phyloP scores from a whole-genome alignment of 192 early-diverging fungal species.

The Martensiomyces pterosporus region DNA sequence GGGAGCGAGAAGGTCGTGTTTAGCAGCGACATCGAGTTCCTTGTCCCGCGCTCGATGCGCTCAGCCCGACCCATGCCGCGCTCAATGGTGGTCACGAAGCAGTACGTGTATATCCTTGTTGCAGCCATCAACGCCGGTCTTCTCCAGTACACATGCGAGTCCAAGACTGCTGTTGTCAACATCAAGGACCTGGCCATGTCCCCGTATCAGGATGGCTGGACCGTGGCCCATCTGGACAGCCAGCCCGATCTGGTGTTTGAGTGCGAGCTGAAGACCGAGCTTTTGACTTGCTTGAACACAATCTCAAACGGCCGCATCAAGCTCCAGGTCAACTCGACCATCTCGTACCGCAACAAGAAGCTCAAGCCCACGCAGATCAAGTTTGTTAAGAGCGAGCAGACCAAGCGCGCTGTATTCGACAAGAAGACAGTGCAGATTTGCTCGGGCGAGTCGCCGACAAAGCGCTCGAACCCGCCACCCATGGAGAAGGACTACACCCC shows the following conservation, averaged over 20 bases:
- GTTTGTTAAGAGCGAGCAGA: constrained; percentile 66
- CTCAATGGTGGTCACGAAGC: constrained; percentile 63
- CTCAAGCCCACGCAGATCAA: constrained; percentile 68
- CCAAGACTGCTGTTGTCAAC: constrained; percentile 52
- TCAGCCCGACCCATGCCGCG: constrained; percentile 70
- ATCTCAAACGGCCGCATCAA: constrained; percentile 56
- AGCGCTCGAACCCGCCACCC: constrained; percentile 29
- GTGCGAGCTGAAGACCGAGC: constrained; percentile 70
- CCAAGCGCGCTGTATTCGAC: constrained; percentile 52
- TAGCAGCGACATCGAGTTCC: constrained; percentile 54
- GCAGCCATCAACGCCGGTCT: constrained; percentile 53
- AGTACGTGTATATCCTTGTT: constrained; percentile 57
- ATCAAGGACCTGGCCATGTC: constrained; percentile 64
- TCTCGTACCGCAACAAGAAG: constrained; percentile 70
- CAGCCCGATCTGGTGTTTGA: constrained; percentile 61
- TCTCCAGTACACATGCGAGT: constrained; percentile 52
- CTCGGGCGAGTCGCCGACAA: constrained; percentile 61
- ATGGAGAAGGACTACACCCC: no score
- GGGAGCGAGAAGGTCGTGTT: constrained; percentile 57
- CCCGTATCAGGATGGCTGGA: constrained; percentile 69
- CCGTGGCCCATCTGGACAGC: constrained; percentile 56
- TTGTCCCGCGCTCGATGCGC: constrained; percentile 69
- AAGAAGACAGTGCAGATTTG: constrained; percentile 66
- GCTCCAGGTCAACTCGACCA: constrained; percentile 55
- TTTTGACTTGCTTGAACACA: constrained; percentile 58